Evolutionary conservation across 108 stramenopile species (phyloP).

Genomic region (Parietichytrium sp.): DNA sequence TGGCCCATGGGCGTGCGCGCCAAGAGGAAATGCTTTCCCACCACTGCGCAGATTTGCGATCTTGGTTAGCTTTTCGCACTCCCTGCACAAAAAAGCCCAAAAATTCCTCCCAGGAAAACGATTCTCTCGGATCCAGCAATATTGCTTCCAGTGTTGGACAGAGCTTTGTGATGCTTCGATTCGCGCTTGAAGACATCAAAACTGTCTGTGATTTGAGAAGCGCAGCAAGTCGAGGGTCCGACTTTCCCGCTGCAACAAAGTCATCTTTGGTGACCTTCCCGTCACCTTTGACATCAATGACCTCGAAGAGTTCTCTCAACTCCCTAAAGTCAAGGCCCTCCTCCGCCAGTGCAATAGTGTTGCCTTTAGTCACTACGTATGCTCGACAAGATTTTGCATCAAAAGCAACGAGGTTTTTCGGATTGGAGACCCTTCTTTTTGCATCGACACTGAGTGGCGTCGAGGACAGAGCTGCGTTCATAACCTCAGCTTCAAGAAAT

Average conservation of each 20-base stretch:
- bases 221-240: conserved; percentile 11
- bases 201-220: neutral
- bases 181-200: too few relatives aligned
- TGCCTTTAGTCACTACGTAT: too few relatives aligned
- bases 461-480: too few relatives aligned
- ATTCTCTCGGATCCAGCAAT: neutral
- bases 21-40: neutral
- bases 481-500: too few relatives aligned
- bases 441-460: too few relatives aligned
- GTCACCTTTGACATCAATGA: conserved; percentile 30
- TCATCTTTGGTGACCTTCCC: neutral
- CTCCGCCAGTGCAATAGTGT: too few relatives aligned
- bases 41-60: neutral
- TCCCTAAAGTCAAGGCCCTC: too few relatives aligned
- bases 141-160: too few relatives aligned
- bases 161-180: too few relatives aligned
- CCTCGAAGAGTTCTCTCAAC: neutral
- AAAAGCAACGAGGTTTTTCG: too few relatives aligned
- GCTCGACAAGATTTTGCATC: too few relatives aligned
- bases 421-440: too few relatives aligned
- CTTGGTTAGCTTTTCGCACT: neutral
- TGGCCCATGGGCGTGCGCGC: neutral
- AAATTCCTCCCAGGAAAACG: conserved; percentile 14
- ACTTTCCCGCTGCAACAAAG: neutral
- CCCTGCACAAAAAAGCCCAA: neutral